Conservation (phyloP, 2,329 filamentous ascomycete genomes). For the Raffaelea ambrosiae region DNA sequence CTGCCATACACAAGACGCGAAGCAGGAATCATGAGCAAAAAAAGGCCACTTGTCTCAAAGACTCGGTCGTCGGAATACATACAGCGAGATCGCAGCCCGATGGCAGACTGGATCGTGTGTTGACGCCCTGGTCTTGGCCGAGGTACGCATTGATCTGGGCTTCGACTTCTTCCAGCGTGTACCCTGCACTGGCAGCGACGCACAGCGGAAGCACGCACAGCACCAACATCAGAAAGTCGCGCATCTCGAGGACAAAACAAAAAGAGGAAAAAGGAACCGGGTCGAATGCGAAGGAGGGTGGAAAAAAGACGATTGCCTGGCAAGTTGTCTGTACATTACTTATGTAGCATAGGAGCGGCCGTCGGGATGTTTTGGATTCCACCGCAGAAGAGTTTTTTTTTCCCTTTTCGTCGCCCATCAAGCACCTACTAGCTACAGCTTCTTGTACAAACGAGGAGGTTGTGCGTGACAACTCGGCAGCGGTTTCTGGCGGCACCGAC, state of each 20-base stretch:
- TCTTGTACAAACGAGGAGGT: no score
- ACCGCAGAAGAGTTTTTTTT: no score
- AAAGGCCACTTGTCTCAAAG: neutral
- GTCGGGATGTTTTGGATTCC: no score
- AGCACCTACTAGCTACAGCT: no score
- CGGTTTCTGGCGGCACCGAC: no score
- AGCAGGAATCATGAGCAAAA: neutral
- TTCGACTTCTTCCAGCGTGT: constrained; percentile 1
- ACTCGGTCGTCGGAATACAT: neutral
- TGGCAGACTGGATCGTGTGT: neutral
- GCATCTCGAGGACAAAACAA: neutral
- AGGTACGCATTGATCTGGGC: neutral
- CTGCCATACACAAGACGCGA: neutral
- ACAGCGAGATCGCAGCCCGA: constrained; percentile 1
- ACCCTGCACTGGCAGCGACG: neutral
- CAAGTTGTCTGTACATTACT: no score
- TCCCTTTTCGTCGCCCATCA: no score
- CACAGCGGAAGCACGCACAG: constrained; percentile 1
- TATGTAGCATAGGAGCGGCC: no score
- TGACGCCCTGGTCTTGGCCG: neutral
- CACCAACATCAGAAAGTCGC: neutral
- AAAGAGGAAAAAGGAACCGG: neutral
- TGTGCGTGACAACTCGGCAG: no score
- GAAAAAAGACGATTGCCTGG: no score
- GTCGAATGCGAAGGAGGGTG: no score